Percentiles rank a stretch among this genome's conserved stretches.
These are phyloP conservation scores for Arctostaphylos glauca DNA, from an alignment of 148 eudicot species.

Conservation along the genomic window DNA sequence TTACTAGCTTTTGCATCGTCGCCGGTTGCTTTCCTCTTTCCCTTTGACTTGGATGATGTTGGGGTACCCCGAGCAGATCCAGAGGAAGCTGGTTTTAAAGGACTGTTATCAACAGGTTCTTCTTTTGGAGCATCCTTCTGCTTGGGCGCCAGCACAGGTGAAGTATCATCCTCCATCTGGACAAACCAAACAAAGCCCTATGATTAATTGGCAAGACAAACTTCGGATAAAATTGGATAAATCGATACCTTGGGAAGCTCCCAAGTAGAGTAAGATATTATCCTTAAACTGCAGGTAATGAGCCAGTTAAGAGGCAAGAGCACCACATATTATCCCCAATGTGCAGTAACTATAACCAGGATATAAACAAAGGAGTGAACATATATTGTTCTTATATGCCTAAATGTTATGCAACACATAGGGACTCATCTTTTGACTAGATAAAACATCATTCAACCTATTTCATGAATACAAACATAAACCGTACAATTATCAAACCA, in stretches of 20 bases:
- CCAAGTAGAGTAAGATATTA: not conserved
- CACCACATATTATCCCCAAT: not conserved
- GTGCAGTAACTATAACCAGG: not conserved
- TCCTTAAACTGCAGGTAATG: too few relatives aligned
- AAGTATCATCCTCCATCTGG: slow-evolving; percentile 74
- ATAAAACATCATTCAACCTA: not conserved
- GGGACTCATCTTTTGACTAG: not conserved
- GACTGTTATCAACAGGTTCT: slow-evolving; percentile 77
- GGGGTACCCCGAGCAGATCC: slow-evolving; percentile 71
- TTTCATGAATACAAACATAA: not conserved
- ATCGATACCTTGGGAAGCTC: not conserved
- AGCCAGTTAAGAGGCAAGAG: not conserved
- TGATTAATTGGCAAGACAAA: not conserved
- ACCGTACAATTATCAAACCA: not conserved
- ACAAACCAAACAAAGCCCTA: slow-evolving; percentile 5
- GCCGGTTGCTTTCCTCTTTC: slow-evolving; percentile 68
- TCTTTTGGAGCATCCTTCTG: slow-evolving; percentile 70
- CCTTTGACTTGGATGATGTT: slow-evolving; percentile 73
- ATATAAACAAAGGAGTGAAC: not conserved
- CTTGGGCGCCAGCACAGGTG: slow-evolving; percentile 83
- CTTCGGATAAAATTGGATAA: not conserved
- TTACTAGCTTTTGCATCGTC: slow-evolving; percentile 66
- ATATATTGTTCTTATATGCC: not conserved
- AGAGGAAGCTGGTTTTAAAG: slow-evolving; percentile 51
- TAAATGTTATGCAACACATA: not conserved